A percentile compares a stretch with the other conserved stretches of the same genome.
phyloP scores from a whole-genome alignment of 225 moss, liverwort and hornwort species.

The Physcomitrellopsis africana region DNA sequence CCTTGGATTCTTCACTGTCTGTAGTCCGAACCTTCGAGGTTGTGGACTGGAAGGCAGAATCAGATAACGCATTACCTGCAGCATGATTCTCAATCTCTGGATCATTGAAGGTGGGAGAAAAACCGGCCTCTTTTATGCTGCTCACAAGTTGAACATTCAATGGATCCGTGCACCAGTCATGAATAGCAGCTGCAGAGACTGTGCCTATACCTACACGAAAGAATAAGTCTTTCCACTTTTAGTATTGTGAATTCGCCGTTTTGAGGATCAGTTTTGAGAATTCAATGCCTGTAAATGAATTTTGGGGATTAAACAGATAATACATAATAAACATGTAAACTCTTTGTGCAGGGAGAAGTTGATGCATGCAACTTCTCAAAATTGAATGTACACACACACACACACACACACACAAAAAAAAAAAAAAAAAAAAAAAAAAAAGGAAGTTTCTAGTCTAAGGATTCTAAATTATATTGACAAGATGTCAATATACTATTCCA shows the following conservation, averaged over 20 bases:
- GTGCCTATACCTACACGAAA: conserved; percentile 67
- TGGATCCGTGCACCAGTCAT: conserved; percentile 69
- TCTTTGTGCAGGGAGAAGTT: conserved; percentile 11
- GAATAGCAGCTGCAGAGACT: conserved; percentile 62
- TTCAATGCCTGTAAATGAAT: not conserved
- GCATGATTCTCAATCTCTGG: conserved; percentile 40
- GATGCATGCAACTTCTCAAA: not conserved
- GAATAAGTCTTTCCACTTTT: conserved; percentile 3
- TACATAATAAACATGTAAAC: not conserved
- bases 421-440: no score
- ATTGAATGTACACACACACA: not conserved
- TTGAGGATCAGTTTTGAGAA: conserved; percentile 2
- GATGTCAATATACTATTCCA: not conserved
- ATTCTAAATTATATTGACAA: no score
- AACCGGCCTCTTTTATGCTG: conserved; percentile 61
- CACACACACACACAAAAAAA: no score
- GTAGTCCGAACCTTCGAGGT: conserved; percentile 1
- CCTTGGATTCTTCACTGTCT: conserved; percentile 25
- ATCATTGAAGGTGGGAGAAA: conserved; percentile 43
- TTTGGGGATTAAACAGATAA: not conserved
- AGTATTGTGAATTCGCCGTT: not conserved
- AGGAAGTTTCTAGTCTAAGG: no score
- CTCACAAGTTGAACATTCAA: conserved; percentile 66
- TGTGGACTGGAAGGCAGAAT: conserved; percentile 21
- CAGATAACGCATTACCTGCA: conserved; percentile 12